These are phyloP conservation scores for Coemansia sp. DNA, from an alignment of 192 early-diverging fungal genomes.

Conservation along the genomic window DNA sequence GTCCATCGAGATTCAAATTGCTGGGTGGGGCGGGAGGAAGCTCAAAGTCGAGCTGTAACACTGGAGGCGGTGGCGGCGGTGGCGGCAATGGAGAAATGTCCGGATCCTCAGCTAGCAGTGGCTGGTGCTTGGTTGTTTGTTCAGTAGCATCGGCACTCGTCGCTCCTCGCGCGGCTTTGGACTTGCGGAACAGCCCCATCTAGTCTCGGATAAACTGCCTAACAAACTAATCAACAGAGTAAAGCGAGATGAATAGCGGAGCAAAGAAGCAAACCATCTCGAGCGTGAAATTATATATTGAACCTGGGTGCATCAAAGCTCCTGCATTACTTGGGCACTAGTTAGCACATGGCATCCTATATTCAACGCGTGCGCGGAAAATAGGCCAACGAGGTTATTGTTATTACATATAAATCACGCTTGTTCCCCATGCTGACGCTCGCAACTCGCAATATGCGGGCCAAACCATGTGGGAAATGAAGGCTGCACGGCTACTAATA, in stretches of 20 bases:
- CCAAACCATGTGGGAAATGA: neutral
- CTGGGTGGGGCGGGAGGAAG: slow-evolving; percentile 20
- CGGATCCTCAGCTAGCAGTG: neutral
- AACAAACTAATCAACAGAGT: neutral
- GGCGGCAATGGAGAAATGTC: neutral
- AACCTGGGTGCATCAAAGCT: too few relatives aligned
- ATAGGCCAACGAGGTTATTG: too few relatives aligned
- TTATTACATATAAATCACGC: too few relatives aligned
- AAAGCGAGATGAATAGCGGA: neutral
- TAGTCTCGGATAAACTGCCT: neutral
- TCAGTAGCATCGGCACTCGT: neutral
- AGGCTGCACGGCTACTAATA: neutral
- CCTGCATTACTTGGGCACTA: too few relatives aligned
- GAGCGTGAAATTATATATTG: too few relatives aligned
- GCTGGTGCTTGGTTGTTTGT: neutral
- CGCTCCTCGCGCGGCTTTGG: slow-evolving; percentile 17
- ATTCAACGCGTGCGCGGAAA: too few relatives aligned
- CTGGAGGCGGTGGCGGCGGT: slow-evolving; percentile 26
- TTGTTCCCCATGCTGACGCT: too few relatives aligned
- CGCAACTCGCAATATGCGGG: too few relatives aligned
- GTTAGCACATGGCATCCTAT: too few relatives aligned
- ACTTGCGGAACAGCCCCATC: slow-evolving; percentile 50
- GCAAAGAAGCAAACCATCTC: too few relatives aligned
- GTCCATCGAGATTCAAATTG: slow-evolving; percentile 4
- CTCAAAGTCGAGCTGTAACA: slow-evolving; percentile 32